Evolutionary conservation across 1,284 basidiomycete species (phyloP), one percentile per base, ranked within the genome.

Genomic region (Ceratobasidium sp.): DNA sequence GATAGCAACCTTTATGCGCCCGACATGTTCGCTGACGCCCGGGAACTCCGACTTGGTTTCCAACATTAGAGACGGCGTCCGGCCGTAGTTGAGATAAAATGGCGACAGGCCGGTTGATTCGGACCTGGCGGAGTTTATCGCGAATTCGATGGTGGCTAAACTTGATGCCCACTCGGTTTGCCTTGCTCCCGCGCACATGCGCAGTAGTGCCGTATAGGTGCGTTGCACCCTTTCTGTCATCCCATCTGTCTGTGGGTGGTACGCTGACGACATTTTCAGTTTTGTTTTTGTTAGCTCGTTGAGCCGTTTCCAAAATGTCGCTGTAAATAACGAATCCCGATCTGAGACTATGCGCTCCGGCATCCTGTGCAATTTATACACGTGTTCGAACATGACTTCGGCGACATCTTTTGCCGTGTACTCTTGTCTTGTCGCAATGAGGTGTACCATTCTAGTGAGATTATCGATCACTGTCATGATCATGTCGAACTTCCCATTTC

Each of bases 1-100:
- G 2, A 79, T 69, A 0, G 66, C 78, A 10, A 64, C 5, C 39
- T 78, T 78, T 20, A 78, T 78, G 23, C 69, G 26, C 5, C 44
- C 40, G 3, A 70, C 33, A 33, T 64, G 61, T 44, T 51, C 58
- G 18, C 40, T 0, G 1, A 78, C 69, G 2, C 86, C 85, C 0
- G 80, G 82, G 46, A 80, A 84, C 15, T 79, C 72, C 0, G 73
- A 42, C 0, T 49, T 66, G 0, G 76, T 61, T 6, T 70, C 26
- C 28, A 79, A 55, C 67, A 77, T 60, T 7, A 63, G 3, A 12
- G 42, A 78, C 0, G 87, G 86, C 26, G 84, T 82, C 0, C 83
- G 77, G 0, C 87, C 86, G 1, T 83, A 81, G 53, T 86, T 86
- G 1, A 87, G 78, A 56, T 84, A 84, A 80, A 87, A 87, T 0